Evolutionary conservation across 2,329 filamentous ascomycete genomes (phyloP), one percentile per base, ranked within the genome.

Genomic region (Sarocladium strictum): DNA sequence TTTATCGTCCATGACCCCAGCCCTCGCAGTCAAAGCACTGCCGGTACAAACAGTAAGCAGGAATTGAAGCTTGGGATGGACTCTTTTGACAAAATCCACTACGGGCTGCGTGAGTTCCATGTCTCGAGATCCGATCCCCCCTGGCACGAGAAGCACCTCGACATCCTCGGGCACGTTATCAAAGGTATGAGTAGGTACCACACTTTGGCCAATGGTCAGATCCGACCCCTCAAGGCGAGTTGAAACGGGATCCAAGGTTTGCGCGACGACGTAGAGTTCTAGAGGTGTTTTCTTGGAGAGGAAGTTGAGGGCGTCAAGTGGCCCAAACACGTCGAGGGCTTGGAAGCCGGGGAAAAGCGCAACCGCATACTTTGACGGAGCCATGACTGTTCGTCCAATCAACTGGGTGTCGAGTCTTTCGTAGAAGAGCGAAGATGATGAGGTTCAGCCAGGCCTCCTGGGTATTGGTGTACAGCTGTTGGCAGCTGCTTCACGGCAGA

Each of bases 11-110:
- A 87, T 64, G 0, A 85, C 62, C 0, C 83, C 83, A 0, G 82
- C 70, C 21, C 72, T 67, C 0, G 83, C 83, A 0, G 78, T 69
- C 5, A 84, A 63, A 2, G 74, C 73, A 2, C 77, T 71, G 0
- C 84, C 84, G 0, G 81, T 87, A 62, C 85, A 87, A 0, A 87
- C 75, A 0, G 80, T 84, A n/a, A 87, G 67, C 5, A 84, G 60
- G 56, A 78, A 80, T 49, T 71, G 64, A 6, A 83, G 59, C 7
- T 67, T 67, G 0, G 75, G 70, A 57, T 73, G 78, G 14, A 6
- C n/a, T 3, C 61, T 59, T 0, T 64, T 59, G 17, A 53, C 35
- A 57, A 76, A 83, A n/a, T 74, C 65, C 2, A 64, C 62, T 2
- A 68, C 60, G 5, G 56, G 53, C 6, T 64, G 53, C 0, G 62